Percentiles rank a stretch among this genome's conserved stretches.
Conservation (phyloP, 2,329 filamentous ascomycete genomes). For the Achaetomium macrosporum region DNA sequence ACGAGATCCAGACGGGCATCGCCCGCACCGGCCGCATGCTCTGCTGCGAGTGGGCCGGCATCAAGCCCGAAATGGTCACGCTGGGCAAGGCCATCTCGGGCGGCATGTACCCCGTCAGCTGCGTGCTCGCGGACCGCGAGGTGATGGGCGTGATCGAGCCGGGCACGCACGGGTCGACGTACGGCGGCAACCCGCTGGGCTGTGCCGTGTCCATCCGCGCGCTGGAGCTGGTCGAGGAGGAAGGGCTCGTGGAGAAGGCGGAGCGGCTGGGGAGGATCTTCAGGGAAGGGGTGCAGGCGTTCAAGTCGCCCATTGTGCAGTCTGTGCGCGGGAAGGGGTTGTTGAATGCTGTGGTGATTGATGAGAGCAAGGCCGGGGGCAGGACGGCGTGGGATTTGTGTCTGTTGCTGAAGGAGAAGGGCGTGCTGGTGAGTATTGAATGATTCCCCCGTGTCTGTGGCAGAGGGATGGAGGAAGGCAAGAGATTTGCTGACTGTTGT, state of each 20-base stretch:
- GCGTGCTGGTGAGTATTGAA: slow-evolving; percentile 65
- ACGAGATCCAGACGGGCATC: slow-evolving; percentile 98
- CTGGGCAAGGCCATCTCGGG: slow-evolving; percentile 97
- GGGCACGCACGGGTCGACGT: slow-evolving; percentile 96
- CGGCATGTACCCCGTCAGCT: slow-evolving; percentile 98
- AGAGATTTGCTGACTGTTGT: slow-evolving; percentile 17
- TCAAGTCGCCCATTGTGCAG: slow-evolving; percentile 76
- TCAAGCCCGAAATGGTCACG: slow-evolving; percentile 92
- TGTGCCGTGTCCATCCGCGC: slow-evolving; percentile 94
- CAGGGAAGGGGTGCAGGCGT: slow-evolving; percentile 66
- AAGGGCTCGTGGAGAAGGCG: slow-evolving; percentile 77
- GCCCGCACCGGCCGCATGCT: slow-evolving; percentile 91
- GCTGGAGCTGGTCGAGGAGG: slow-evolving; percentile 87
- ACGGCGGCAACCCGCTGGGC: slow-evolving; percentile 92
- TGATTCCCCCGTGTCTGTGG: background rate
- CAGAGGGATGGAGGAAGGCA: background rate
- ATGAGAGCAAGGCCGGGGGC: slow-evolving; percentile 78
- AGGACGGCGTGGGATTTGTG: slow-evolving; percentile 95
- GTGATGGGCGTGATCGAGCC: slow-evolving; percentile 95
- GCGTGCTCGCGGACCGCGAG: slow-evolving; percentile 79
- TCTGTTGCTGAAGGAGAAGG: slow-evolving; percentile 91
- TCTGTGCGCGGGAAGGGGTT: slow-evolving; percentile 85
- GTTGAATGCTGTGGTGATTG: slow-evolving; percentile 92
- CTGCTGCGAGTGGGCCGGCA: slow-evolving; percentile 87
- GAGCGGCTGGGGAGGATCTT: slow-evolving; percentile 77